These are phyloP conservation scores for Nemania abortiva DNA, from an alignment of 2,329 filamentous ascomycete species.

Conservation along the genomic window DNA sequence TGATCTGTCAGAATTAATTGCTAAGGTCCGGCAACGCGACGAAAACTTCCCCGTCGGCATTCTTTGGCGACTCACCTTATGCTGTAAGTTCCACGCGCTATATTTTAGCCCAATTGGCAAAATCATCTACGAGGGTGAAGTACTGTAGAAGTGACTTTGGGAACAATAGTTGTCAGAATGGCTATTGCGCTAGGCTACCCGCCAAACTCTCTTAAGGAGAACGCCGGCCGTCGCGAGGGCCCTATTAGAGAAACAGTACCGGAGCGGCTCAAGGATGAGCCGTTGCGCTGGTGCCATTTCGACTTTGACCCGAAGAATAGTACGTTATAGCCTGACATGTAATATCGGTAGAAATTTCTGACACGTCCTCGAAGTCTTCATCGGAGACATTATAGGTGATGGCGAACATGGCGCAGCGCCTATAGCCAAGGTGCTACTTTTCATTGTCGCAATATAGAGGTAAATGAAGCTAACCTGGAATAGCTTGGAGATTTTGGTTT, in stretches of 20 bases:
- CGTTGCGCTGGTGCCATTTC: slow-evolving; percentile 39
- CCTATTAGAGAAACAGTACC: slow-evolving; percentile 36
- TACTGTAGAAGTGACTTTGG: not conserved
- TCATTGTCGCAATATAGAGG: not conserved
- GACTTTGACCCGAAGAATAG: slow-evolving; percentile 41
- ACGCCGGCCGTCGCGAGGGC: not conserved
- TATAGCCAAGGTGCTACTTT: slow-evolving; percentile 36
- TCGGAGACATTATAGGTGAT: slow-evolving; percentile 15
- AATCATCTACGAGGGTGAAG: not conserved
- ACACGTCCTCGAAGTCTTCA: slow-evolving; percentile 33
- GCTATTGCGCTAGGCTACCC: slow-evolving; percentile 41
- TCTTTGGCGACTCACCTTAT: slow-evolving; percentile 39
- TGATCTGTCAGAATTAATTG: slow-evolving; percentile 29
- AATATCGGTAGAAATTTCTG: not conserved
- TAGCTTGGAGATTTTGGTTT: slow-evolving; percentile 42
- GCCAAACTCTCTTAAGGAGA: not conserved
- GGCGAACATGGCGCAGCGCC: slow-evolving; percentile 26
- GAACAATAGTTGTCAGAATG: slow-evolving; percentile 35
- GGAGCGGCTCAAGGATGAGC: not conserved
- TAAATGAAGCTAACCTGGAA: slow-evolving; percentile 8
- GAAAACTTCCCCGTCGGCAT: slow-evolving; percentile 32
- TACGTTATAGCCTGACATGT: slow-evolving; percentile 7
- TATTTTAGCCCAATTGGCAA: not conserved
- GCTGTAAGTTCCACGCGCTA: slow-evolving; percentile 29
- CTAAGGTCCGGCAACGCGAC: slow-evolving; percentile 9